Conservation (phyloP, 2,329 filamentous ascomycete species). For the Talaromyces piceae region DNA sequence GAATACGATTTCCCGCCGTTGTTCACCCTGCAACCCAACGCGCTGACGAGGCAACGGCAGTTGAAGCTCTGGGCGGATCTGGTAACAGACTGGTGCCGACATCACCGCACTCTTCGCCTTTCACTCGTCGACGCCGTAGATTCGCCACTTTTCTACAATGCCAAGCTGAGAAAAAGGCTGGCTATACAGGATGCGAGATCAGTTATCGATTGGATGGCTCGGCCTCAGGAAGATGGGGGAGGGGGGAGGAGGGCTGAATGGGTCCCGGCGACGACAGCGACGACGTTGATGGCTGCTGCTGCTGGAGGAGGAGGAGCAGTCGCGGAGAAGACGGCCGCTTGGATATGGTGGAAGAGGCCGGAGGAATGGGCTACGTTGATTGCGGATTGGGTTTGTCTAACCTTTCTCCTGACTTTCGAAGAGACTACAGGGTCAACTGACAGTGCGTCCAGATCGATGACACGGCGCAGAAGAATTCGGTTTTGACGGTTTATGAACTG, state of each 20-base stretch:
- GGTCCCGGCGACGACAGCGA: conserved; percentile 41
- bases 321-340: conserved; percentile 50
- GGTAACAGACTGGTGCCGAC: conserved; percentile 73
- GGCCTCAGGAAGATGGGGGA: conserved; percentile 33
- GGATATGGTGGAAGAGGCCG: conserved; percentile 76
- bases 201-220: conserved; percentile 51
- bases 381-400: conserved; percentile 56
- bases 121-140: conserved; percentile 56
- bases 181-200: conserved; percentile 45
- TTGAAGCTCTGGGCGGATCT: conserved; percentile 80
- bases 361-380: conserved; percentile 84
- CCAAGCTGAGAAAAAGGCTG: conserved; percentile 37
- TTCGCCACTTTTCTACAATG: conserved; percentile 51
- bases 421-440: background rate
- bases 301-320: conserved; percentile 38
- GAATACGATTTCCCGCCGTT: conserved; percentile 48
- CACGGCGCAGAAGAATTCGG: conserved; percentile 79
- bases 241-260: conserved; percentile 54
- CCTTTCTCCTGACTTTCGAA: background rate
- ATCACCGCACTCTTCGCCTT: conserved; percentile 70
- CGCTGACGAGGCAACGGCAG: conserved; percentile 39
- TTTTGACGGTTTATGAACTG: conserved; percentile 89
- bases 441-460: conserved; percentile 52
- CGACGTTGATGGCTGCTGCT: too few species aligned
- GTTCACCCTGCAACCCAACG: conserved; percentile 42